Evolutionary conservation across 1,139 yeast species (phyloP), one percentile per base, ranked within the genome.

Genomic region (Williopsis jadinii): DNA sequence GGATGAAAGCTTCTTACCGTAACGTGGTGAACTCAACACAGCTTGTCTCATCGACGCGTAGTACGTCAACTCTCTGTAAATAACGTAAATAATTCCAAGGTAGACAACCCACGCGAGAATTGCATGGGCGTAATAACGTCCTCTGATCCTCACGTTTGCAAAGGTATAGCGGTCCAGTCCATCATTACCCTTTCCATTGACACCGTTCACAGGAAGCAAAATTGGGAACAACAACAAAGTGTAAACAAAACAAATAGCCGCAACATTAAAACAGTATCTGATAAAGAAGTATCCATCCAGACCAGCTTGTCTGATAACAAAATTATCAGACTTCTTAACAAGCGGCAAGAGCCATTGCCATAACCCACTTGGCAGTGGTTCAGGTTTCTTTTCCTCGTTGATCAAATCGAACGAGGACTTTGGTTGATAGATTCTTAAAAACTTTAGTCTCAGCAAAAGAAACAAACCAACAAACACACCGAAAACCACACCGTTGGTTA

Each of bases 91-190:
- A 41, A 85, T 71, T 34, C 70, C 60, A 36, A 94, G 88, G 61
- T 82, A 86, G 59, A 75, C 85, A 33, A 78, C 52, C 94, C 95
- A 84, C 3, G 92, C 80, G 41, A 86, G 65, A 46, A 92, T 73
- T 2, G 82, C 90, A 58, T 90, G 95, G 2, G 97, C 97, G 62
- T 78, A 92, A 62, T 83, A 84, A 44, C 95, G 72, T 40, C 73
- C 64, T 40, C 64, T 62, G 55, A 76, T 54, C 28, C 60, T 63
- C 35, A 81, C 77, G 59, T 92, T 88, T 32, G 94, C 75, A 56
- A 82, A 86, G 2, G 95, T 80, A 48, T 87, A 72, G 51, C 74
- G 71, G 61, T 92, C 92, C 50, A 92, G 73, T 2, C 97, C 97
- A 1, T 54, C 46, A 41, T 71, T 61, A 28, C 68, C 67, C 13